phyloP scores from a whole-genome alignment of 2,329 filamentous ascomycete species.

The Aspergillus sp. region DNA sequence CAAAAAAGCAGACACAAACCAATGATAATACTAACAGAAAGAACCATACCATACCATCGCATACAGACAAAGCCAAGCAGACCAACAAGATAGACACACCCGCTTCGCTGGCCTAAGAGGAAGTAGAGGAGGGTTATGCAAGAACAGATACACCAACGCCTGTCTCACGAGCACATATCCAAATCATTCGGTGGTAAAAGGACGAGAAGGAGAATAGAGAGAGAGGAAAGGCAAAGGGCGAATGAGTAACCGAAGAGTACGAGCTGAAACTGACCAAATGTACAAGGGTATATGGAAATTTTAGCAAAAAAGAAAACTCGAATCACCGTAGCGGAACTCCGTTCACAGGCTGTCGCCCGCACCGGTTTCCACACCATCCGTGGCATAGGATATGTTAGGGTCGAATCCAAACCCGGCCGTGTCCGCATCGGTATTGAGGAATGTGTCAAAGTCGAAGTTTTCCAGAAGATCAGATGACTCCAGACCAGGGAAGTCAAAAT shows the following conservation, averaged over 20 bases:
- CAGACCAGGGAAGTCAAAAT: slow-evolving; percentile 38
- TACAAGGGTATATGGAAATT: slow-evolving; percentile 34
- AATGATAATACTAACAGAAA: slow-evolving; percentile 15
- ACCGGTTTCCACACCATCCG: slow-evolving; percentile 38
- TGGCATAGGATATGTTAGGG: slow-evolving; percentile 29
- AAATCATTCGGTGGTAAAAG: slow-evolving; percentile 18
- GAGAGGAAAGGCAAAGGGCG: slow-evolving; percentile 11
- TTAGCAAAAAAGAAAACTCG: slow-evolving; percentile 13
- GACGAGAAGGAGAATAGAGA: not conserved
- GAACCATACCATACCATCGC: not conserved
- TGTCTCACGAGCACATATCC: slow-evolving; percentile 25
- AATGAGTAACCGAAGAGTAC: slow-evolving; percentile 17
- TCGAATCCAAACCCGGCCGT: slow-evolving; percentile 37
- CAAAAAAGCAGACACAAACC: slow-evolving; percentile 8
- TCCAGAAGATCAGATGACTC: slow-evolving; percentile 42
- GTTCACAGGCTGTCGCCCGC: slow-evolving; percentile 31
- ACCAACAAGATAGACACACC: slow-evolving; percentile 5
- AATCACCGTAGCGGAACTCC: slow-evolving; percentile 22
- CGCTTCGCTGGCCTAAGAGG: slow-evolving; percentile 7
- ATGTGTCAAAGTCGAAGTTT: slow-evolving; percentile 57
- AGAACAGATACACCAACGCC: slow-evolving; percentile 30
- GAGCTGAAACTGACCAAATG: slow-evolving; percentile 21
- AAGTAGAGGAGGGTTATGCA: slow-evolving; percentile 18
- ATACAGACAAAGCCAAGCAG: too few species aligned
- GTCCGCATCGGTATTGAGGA: slow-evolving; percentile 50